phyloP scores from a whole-genome alignment of 2,329 filamentous ascomycete species.

The Cercospora zeina region DNA sequence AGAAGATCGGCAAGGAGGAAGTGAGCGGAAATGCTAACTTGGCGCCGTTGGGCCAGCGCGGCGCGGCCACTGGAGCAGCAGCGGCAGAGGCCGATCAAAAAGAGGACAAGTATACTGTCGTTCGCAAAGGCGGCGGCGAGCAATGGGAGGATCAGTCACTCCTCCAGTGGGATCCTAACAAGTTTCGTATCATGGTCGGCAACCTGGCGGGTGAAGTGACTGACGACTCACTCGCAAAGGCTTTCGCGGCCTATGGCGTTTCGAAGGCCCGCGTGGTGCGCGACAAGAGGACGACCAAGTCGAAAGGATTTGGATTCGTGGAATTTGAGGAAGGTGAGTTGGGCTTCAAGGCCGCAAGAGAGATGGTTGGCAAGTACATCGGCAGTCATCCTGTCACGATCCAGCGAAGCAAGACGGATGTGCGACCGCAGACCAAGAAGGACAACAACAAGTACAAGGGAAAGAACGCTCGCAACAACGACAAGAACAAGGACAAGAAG shows the following conservation, averaged over 20 bases:
- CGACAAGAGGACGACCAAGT: conserved; percentile 95
- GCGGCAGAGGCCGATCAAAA: conserved; percentile 21
- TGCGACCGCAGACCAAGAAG: conserved; percentile 69
- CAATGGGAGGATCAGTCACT: conserved; percentile 86
- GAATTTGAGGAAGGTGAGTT: conserved; percentile 94
- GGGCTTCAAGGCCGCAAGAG: conserved; percentile 92
- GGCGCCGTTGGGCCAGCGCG: conserved; percentile 27
- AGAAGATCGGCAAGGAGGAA: conserved; percentile 26
- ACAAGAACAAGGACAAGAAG: conserved; percentile 45
- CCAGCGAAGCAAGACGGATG: conserved; percentile 86
- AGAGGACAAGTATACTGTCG: conserved; percentile 61
- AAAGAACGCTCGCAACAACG: conserved; percentile 56
- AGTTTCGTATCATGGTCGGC: conserved; percentile 92
- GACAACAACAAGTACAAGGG: conserved; percentile 44
- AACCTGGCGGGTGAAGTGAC: conserved; percentile 97
- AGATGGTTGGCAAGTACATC: conserved; percentile 99
- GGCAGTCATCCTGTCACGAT: conserved; percentile 83
- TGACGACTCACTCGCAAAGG: conserved; percentile 91
- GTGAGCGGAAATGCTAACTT: conserved; percentile 24
- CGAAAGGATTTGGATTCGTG: conserved; percentile 94
- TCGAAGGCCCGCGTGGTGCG: conserved; percentile 91
- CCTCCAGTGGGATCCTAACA: conserved; percentile 92
- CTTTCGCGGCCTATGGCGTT: conserved; percentile 87
- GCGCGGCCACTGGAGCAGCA: conserved; percentile 16
- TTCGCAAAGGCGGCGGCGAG: conserved; percentile 85